Base-by-base conservation (phyloP, 2,329 filamentous ascomycete species). In the Lizonia empirigonia region DNA sequence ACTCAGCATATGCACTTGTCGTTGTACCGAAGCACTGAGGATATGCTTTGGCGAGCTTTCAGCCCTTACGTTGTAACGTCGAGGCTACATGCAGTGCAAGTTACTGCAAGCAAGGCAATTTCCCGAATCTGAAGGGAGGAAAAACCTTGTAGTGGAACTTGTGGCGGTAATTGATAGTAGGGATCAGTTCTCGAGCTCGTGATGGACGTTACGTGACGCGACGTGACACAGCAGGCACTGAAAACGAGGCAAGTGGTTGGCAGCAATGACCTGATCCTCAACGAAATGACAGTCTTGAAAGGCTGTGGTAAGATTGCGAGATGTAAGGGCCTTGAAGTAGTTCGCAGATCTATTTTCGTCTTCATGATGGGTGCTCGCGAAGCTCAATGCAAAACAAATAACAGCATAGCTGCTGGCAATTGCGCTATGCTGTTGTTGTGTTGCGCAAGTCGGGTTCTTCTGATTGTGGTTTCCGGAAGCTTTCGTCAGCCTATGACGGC, bases 1-100 rank as follows among this genome's bases (percentile, higher is more conserved):
- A 58, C 54, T 57, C 56, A 58, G 57, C 53, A 63, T 57, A 53
- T 46, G 59, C 60, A 50, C 37, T 61, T 47, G 53, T 61, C 30
- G 56, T 60, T 53, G 57, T 60, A 60, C 41, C 49, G 26, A n/a
- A 29, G 20, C 23, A 45, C 35, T 41, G 44, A 34, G 40, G 40
- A 36, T 40, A 15, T 36, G 32, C 48, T 50, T 60, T 56, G 52
- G 45, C 48, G 51, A 56, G 53, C 53, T 42, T 33, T 46, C 54
- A 49, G 55, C 46, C 46, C 36, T 50, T 50, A 59, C 53, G 46
- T 56, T 64, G 61, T 37, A 63, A 64, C 59, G 54, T 58, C 35
- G 53, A 49, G 54, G 52, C 54, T 50, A 50, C 40, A 49, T 55
- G 55, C 58, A 58, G 53, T 44, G 30, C 45, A 53, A 36, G 26